Base-by-base conservation (phyloP, 495 filamentous ascomycete genomes). In the Penicillium riverlandense region DNA sequence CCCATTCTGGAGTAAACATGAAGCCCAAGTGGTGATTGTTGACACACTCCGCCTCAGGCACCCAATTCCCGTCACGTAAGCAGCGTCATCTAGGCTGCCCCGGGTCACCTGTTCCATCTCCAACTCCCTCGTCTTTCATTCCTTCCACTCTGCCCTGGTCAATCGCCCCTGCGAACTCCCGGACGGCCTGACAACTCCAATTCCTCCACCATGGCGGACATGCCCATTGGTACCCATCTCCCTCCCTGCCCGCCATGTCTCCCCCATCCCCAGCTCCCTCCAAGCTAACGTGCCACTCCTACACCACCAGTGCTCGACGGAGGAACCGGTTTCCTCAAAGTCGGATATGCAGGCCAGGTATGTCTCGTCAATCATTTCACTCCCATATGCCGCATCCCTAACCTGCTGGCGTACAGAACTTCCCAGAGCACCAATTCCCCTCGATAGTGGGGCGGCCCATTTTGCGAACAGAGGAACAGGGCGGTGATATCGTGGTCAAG, bases 251-350 rank as follows among this genome's bases (percentile, higher is more conserved):
- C 52, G 50, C 51, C 53, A 54, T 54, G 49, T 60, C 45, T 48
- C 44, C 45, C 35, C 2, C 32, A 11, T 48, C 14, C 49, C 52
- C 48, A 51, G 59, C 43, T 58, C 49, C 44, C 38, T 22, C 57
- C 48, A 53, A 56, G 48, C 55, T 59, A 61, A 61, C 57, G 45
- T 62, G 37, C 48, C 47, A 47, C 4, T 22, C 22, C 22, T 22
- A 22, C 22, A 22, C 22, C 22, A 22, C 47, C 63, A 97, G 92
- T 98, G 62, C 90, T 98, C 79, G 92, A 98, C 80, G 94, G 94
- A 79, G 92, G 92, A 70, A 98, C 92, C 60, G 92, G 92, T 66
- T 99, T 97, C 80, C 84, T 97, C 66, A 99, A 99, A 72, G 92
- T 95, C 70, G 92, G 92, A 65, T 97, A 96, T 76, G 94, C 92